Base-by-base conservation (phyloP, 805 yeast genomes). In the Starmera dryadoides region DNA sequence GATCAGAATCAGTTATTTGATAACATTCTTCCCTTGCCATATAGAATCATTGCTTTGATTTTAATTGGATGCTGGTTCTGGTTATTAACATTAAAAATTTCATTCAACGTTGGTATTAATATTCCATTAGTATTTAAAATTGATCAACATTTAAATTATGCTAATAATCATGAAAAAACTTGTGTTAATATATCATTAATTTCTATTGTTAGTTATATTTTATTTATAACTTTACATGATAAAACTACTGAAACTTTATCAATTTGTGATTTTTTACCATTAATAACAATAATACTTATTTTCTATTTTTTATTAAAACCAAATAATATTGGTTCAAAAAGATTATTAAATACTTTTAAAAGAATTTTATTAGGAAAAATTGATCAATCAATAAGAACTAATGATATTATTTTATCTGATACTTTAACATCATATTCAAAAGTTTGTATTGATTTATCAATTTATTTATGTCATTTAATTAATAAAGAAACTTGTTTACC, bases 351-450 rank as follows among this genome's bases (percentile, higher is more conserved):
- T 17, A 74, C 86, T 0, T 46, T 79, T 30, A 62, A 61, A 37
- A 63, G 95, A 37, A 64, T 85, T 4, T 37, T 71, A 5, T 37
- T 54, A 3, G 95, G 95, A 3, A 66, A 69, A 2, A 77, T 86
- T 25, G 81, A 82, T 50, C 49, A 59, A 14, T 70, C 71, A 14
- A 60, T 74, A 56, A 66, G 95, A 50, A 75, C 84, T 15, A 83
- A 85, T 40, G 97, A 91, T 55, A 84, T 91, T 30, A 60, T 93
- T 35, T 57, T 89, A 12, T 77, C 95, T 7, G 98, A 91, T 63
- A 78, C 88, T 5, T 64, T 93, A 34, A 83, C 94, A 0, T 87
- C 96, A 0, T 87, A 83, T 55, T 67, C 86, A 4, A 79, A 79
- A 53, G 84, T 87, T 0, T 51, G 86, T 35, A 80, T 84, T 34